A percentile compares a stretch with the other conserved stretches of the same genome.
Evolutionary conservation across 768 basidiomycete species (phyloP).

Genomic region (Serpula lacrymans): DNA sequence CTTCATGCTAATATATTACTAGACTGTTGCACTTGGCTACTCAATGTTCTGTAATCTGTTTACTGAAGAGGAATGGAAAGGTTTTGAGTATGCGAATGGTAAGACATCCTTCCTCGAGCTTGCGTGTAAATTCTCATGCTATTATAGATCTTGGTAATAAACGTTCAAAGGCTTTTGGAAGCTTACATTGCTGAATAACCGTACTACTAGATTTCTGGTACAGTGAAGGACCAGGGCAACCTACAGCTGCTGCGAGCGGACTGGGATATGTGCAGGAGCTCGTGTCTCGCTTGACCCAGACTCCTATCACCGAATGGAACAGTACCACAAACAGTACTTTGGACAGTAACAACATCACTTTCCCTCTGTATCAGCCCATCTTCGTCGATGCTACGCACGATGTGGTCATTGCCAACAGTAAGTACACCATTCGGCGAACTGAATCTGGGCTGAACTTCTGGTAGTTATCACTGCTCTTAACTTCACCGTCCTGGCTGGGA

Average conservation of each 20-base stretch:
- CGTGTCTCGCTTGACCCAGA: slow-evolving; percentile 39
- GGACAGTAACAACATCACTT: slow-evolving; percentile 34
- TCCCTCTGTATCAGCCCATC: slow-evolving; percentile 35
- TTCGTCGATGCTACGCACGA: slow-evolving; percentile 49
- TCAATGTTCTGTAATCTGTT: slow-evolving; percentile 49
- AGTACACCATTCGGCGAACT: slow-evolving; percentile 4
- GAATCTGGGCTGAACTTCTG: background rate
- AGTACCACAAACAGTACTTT: slow-evolving; percentile 46
- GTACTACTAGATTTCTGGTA: slow-evolving; percentile 27
- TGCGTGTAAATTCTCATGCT: background rate
- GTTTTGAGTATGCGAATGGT: slow-evolving; percentile 41
- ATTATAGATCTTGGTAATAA: slow-evolving; percentile 5
- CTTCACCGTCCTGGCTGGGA: slow-evolving; percentile 37
- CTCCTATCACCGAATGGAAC: slow-evolving; percentile 34
- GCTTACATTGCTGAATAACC: background rate
- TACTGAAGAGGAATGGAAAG: slow-evolving; percentile 50
- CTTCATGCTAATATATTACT: background rate
- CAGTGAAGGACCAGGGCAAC: slow-evolving; percentile 39
- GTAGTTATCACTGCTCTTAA: slow-evolving; percentile 43
- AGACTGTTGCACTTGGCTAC: slow-evolving; percentile 50
- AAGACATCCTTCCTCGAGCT: slow-evolving; percentile 1
- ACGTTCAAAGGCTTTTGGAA: slow-evolving; percentile 9
- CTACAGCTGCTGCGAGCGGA: slow-evolving; percentile 35
- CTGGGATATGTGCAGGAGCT: slow-evolving; percentile 43
- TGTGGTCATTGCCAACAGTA: slow-evolving; percentile 37